Base-by-base conservation (phyloP, 257 asterid species). In the Primulina huaijiensis region DNA sequence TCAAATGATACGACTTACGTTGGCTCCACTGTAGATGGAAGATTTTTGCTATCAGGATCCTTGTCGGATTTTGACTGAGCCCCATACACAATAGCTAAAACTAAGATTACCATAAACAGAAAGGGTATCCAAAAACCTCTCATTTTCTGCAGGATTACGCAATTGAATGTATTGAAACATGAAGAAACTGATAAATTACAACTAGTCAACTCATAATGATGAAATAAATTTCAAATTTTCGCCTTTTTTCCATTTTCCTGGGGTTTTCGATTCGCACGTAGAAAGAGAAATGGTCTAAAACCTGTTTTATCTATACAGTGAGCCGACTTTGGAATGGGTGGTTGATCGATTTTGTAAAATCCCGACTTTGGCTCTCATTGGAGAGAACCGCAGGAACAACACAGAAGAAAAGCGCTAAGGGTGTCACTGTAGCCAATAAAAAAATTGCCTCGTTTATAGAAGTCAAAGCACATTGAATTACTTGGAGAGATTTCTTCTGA, bases 71-170 rank as follows among this genome's bases (percentile, higher is more conserved):
- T 75, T 0, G 87, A 67, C 52, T 74, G 63, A 83, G 74, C 83
- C 79, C 94, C 88, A 72, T 74, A 74, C 19, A 81, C 80, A 77
- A 85, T 64, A 53, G 68, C 77, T 53, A 88, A 67, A 66, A 88
- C 70, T 72, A 86, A 75, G 33, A 85, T 70, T 0, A 76, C 12
- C 38, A 83, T n/a, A 43, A 85, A 81, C 64, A 88, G 76, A 70
- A 83, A 40, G 40, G 75, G 75, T 25, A 85, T 67, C 62, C 76
- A 75, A 23, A 78, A 65, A 38, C 82, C 83, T 73, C 83, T 89
- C 92, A 89, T 87, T 57, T 69, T 65, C 25, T 10, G 72, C 34
- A n/a, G 70, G 27, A 20, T 40, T 52, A 1, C 8, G 23, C 16
- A 65, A 63, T 65, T n/a, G 66, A 57, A 63, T 67, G 5, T 60